Conservation (phyloP, 805 yeast genomes). For the Maudiozyma serrabonitensis region DNA sequence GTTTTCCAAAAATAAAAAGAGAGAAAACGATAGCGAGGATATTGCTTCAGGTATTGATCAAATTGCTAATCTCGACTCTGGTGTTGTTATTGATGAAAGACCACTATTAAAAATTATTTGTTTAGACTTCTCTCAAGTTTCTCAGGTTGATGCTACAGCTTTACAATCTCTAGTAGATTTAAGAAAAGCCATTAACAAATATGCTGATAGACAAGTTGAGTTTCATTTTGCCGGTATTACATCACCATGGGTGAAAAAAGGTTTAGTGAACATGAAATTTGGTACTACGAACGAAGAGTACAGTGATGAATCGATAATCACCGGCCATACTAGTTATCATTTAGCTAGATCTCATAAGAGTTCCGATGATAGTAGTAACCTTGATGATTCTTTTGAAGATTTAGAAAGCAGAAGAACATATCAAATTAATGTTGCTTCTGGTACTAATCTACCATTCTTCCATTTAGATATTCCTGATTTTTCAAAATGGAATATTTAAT, state of each 20-base stretch:
- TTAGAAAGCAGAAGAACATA: constrained; percentile 4
- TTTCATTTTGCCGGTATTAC: constrained; percentile 80
- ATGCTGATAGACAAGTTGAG: constrained; percentile 77
- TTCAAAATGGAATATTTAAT: constrained; percentile 22
- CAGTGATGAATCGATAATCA: constrained; percentile 26
- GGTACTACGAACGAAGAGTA: constrained; percentile 44
- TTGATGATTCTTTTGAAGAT: constrained; percentile 1
- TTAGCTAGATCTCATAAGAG: constrained; percentile 15
- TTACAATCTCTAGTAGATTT: constrained; percentile 71
- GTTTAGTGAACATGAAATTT: constrained; percentile 66
- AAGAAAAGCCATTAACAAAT: constrained; percentile 57
- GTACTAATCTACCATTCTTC: constrained; percentile 29
- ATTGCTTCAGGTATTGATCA: constrained; percentile 5
- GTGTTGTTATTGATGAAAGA: constrained; percentile 35
- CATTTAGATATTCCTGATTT: constrained; percentile 31
- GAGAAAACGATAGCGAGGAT: constrained; percentile 15
- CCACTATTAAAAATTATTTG: constrained; percentile 66
- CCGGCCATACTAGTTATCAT: constrained; percentile 28
- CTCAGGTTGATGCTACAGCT: constrained; percentile 71
- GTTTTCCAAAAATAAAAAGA: constrained; percentile 8
- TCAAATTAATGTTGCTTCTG: constrained; percentile 20
- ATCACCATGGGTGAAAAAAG: constrained; percentile 80
- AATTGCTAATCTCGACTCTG: neutral
- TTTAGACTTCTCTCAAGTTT: constrained; percentile 70
- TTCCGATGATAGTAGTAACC: constrained; percentile 5